Percentiles rank a stretch among this genome's conserved stretches.
These are phyloP conservation scores for Teunomyces tritomae DNA, from an alignment of 805 yeast species.

Conservation along the genomic window DNA sequence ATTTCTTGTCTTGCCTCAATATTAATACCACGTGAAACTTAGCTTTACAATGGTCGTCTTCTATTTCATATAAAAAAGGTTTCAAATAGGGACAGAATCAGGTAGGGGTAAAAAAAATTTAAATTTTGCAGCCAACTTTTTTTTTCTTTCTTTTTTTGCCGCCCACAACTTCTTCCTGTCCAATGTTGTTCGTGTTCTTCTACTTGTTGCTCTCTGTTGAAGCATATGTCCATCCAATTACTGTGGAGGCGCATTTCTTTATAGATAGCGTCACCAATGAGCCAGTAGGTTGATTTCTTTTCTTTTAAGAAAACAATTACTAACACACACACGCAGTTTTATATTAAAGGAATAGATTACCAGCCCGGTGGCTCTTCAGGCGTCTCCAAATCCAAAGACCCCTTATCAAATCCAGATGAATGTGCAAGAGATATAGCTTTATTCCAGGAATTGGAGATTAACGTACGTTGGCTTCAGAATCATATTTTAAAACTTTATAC, in stretches of 20 bases:
- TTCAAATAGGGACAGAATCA: no score
- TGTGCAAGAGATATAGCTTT: conserved; percentile 83
- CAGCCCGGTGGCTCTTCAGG: conserved; percentile 96
- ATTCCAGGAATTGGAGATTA: conserved; percentile 82
- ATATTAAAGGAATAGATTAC: conserved; percentile 84
- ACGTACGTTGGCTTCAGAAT: conserved; percentile 32
- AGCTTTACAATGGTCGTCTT: no score
- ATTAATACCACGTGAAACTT: no score
- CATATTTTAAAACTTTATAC: conserved; percentile 5
- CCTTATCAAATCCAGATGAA: conserved; percentile 63
- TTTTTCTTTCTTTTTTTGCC: neutral
- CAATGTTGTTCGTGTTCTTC: neutral
- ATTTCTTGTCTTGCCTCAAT: no score
- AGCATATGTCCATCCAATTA: conserved; percentile 58
- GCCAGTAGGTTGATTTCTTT: conserved; percentile 47
- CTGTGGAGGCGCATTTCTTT: conserved; percentile 67
- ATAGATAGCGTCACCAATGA: conserved; percentile 69
- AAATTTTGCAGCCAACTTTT: neutral
- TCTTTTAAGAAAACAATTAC: conserved; percentile 2
- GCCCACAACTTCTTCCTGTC: neutral
- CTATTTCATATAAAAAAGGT: no score
- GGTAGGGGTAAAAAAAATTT: neutral
- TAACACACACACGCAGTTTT: conserved; percentile 47
- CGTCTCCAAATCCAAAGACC: conserved; percentile 57
- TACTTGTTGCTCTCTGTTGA: conserved; percentile 1